Evolutionary conservation across 1,284 basidiomycete species (phyloP).

Genomic region (Rhodotorula sp.): DNA sequence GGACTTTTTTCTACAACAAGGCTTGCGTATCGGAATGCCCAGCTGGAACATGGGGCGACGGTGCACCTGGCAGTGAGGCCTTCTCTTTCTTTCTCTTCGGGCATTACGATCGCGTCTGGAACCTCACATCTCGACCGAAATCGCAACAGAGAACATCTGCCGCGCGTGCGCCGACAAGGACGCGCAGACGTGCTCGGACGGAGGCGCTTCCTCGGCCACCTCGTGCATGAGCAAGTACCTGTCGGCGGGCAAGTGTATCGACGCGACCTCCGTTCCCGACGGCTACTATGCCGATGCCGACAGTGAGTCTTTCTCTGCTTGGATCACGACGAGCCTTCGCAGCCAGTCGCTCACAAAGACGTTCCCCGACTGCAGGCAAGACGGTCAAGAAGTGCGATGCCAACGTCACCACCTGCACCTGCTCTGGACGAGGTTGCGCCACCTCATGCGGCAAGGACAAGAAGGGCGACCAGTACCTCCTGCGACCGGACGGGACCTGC

Average conservation of each 20-base stretch:
- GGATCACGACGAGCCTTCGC: background rate
- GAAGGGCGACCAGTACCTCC: slow-evolving; percentile 1
- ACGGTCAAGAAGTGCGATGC: background rate
- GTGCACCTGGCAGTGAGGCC: background rate
- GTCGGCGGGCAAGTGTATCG: background rate
- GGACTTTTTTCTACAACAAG: background rate
- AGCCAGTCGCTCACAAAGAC: background rate
- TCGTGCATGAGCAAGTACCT: background rate
- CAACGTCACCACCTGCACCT: background rate
- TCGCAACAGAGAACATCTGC: background rate
- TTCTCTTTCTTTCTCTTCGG: background rate
- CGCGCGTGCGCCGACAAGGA: background rate
- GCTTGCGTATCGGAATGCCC: background rate
- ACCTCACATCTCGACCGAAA: background rate
- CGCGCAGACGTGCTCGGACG: background rate
- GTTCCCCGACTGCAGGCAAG: background rate
- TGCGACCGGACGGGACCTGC: background rate
- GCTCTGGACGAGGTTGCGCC: background rate
- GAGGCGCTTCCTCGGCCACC: background rate
- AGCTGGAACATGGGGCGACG: background rate
- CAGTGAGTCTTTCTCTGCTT: background rate
- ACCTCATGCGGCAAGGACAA: background rate
- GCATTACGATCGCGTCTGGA: background rate
- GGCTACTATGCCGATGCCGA: background rate
- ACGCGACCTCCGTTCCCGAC: background rate